phyloP scores from a whole-genome alignment of 2,329 filamentous ascomycete species.

The Neurospora sp. region DNA sequence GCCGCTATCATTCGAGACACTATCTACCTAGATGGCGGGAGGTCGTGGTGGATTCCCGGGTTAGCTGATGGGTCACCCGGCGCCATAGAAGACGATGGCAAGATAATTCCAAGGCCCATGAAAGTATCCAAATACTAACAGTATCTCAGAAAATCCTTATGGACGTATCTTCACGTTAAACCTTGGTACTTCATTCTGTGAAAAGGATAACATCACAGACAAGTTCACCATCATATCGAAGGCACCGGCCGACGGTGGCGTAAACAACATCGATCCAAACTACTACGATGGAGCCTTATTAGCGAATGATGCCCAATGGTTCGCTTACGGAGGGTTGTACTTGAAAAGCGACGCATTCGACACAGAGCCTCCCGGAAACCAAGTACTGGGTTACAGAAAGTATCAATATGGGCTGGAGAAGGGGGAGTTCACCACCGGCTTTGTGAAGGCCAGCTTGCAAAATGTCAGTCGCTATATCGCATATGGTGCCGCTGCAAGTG shows the following conservation, averaged over 20 bases:
- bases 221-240: conserved; percentile 43
- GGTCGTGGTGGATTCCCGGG: conserved; percentile 42
- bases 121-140: background rate
- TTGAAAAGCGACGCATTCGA: conserved; percentile 25
- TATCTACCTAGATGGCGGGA: conserved; percentile 58
- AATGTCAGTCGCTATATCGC: conserved; percentile 51
- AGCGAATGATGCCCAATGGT: conserved; percentile 53
- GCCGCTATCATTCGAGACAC: conserved; percentile 51
- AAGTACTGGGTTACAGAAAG: conserved; percentile 40
- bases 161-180: conserved; percentile 49
- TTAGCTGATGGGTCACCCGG: conserved; percentile 33
- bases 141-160: conserved; percentile 35
- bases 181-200: conserved; percentile 46
- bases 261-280: conserved; percentile 44
- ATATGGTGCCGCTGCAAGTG: conserved; percentile 53
- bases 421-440: conserved; percentile 33
- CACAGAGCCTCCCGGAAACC: conserved; percentile 30
- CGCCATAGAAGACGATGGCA: conserved; percentile 30
- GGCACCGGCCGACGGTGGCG: conserved; percentile 30
- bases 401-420: conserved; percentile 41
- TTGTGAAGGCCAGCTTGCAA: conserved; percentile 31
- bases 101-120: conserved; percentile 13
- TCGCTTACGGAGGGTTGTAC: conserved; percentile 51
- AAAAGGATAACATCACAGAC: conserved; percentile 40
- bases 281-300: conserved; percentile 56